These are phyloP conservation scores for Penicillium sp. DNA, from an alignment of 2,329 filamentous ascomycete species.

Conservation along the genomic window DNA sequence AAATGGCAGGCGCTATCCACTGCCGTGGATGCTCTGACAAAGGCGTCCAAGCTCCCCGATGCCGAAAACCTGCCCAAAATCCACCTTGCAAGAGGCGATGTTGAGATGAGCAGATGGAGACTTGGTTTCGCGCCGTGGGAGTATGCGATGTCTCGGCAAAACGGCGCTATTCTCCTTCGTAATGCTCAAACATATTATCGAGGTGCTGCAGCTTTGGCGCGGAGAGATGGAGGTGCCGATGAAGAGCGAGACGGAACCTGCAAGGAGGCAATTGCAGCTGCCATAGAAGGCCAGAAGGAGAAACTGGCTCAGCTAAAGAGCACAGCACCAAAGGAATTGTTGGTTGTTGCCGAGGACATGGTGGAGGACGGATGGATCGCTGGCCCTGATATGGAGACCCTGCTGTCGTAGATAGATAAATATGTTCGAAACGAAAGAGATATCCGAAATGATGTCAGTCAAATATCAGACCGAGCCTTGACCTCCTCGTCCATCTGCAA, in stretches of 20 bases:
- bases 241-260: constrained; percentile 51
- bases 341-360: constrained; percentile 54
- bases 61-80: constrained; percentile 58
- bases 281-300: constrained; percentile 47
- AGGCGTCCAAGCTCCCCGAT: constrained; percentile 57
- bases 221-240: constrained; percentile 47
- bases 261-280: constrained; percentile 56
- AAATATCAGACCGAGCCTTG: constrained; percentile 34
- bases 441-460: constrained; percentile 14
- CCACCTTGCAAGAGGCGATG: constrained; percentile 60
- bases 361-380: constrained; percentile 58
- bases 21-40: constrained; percentile 56
- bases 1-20: constrained; percentile 60
- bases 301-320: constrained; percentile 45
- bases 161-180: constrained; percentile 53
- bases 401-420: constrained; percentile 34
- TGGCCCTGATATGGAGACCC: constrained; percentile 36
- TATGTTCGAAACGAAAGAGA: background rate
- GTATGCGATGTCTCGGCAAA: constrained; percentile 49
- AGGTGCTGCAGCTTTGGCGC: constrained; percentile 53
- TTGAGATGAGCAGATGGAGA: constrained; percentile 59
- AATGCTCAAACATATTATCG: constrained; percentile 65
- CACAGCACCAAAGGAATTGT: constrained; percentile 43
- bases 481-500: constrained; percentile 51
- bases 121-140: constrained; percentile 53